Percentiles rank a stretch among this genome's conserved stretches.
phyloP scores from a whole-genome alignment of 306 rosid species.

The Cicer chorassanicum region DNA sequence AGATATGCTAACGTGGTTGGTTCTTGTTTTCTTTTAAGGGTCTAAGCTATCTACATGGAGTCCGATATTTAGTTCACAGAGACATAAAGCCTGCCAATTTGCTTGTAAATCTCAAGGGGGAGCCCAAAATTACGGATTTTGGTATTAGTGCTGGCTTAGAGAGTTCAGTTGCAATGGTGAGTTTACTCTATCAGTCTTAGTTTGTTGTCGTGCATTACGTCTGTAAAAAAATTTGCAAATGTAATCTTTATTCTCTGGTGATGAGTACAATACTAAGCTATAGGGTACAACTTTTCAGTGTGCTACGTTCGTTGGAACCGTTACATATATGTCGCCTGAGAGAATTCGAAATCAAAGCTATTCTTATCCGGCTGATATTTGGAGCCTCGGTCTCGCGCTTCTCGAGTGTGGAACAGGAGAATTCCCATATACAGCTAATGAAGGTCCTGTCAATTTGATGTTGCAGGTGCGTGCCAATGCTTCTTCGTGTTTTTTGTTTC shows the following conservation, averaged over 20 bases:
- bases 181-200: constrained; percentile 40
- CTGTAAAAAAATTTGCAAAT: constrained; percentile 15
- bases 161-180: constrained; percentile 96
- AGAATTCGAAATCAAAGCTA: constrained; percentile 90
- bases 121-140: constrained; percentile 93
- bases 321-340: constrained; percentile 98
- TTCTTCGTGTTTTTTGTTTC: constrained; percentile 19
- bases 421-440: constrained; percentile 90
- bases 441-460: constrained; percentile 97
- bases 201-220: constrained; percentile 28
- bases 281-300: constrained; percentile 55
- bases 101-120: constrained; percentile 92
- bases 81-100: constrained; percentile 98
- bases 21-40: constrained; percentile 62
- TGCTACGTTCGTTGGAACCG: constrained; percentile 98
- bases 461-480: constrained; percentile 69
- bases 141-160: constrained; percentile 99
- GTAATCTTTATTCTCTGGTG: constrained; percentile 8
- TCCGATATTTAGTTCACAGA: constrained; percentile 89
- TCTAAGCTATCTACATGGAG: constrained; percentile 88
- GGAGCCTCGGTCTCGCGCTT: constrained; percentile 99
- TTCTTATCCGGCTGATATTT: constrained; percentile 97
- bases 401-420: constrained; percentile 98
- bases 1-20: constrained; percentile 22
- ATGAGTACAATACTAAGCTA: background rate